Conservation (phyloP, 495 filamentous ascomycete genomes). For the Penicillium robsamsonii region DNA sequence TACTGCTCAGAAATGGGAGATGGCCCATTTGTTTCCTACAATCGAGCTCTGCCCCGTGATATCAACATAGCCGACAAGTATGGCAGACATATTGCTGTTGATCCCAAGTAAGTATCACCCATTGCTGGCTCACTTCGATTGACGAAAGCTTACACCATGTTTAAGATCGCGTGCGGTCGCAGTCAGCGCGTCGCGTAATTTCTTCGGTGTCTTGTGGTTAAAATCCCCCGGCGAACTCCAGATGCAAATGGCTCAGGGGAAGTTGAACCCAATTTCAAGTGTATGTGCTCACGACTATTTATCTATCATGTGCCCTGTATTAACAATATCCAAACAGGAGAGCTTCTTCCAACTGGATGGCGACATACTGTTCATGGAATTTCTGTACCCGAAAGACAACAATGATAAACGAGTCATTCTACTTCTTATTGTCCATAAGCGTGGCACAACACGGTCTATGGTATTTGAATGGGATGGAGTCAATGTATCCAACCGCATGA, state of each 20-base stretch:
- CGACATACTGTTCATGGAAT: constrained; percentile 80
- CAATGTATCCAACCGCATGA: constrained; percentile 32
- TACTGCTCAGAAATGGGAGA: constrained; percentile 49
- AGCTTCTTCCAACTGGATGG: constrained; percentile 63
- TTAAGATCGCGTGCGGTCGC: constrained; percentile 63
- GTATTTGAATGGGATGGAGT: constrained; percentile 73
- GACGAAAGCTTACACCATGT: constrained; percentile 13
- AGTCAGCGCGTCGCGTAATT: constrained; percentile 57
- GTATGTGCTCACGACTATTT: constrained; percentile 22
- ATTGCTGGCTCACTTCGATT: not conserved
- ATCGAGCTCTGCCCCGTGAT: constrained; percentile 55
- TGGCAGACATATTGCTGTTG: constrained; percentile 78
- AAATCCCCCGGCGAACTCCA: constrained; percentile 31
- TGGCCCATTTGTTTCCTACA: constrained; percentile 59
- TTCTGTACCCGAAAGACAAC: constrained; percentile 65
- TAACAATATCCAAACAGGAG: constrained; percentile 33
- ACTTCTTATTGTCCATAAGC: constrained; percentile 64
- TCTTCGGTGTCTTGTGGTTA: constrained; percentile 56
- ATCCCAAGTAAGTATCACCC: constrained; percentile 57
- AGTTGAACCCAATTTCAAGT: constrained; percentile 37
- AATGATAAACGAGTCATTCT: constrained; percentile 69
- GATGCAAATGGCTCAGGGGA: constrained; percentile 32
- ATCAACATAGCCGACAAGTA: constrained; percentile 55
- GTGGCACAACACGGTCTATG: constrained; percentile 58
- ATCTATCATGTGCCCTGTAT: not conserved